Evolutionary conservation across 2,329 filamentous ascomycete species (phyloP), one percentile per base, ranked within the genome.

Genomic region (Grosmannia clavigera): DNA sequence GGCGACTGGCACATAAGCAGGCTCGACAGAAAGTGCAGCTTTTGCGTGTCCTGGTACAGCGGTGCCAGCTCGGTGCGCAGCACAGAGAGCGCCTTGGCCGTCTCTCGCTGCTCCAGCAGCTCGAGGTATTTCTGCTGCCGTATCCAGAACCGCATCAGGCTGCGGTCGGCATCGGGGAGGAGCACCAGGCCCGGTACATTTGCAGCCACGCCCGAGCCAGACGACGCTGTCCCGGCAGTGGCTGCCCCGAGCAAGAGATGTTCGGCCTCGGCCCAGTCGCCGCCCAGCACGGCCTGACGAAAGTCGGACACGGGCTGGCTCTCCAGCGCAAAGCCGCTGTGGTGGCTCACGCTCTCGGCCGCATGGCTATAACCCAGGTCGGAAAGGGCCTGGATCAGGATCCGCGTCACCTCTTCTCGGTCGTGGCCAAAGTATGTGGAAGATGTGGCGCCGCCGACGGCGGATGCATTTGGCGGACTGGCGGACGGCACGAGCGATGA

Each of bases 71-170:
- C 92, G 64, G 84, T 85, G 25, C 94, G 84, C 54, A 99, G 79
- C n/a, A 96, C 90, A 68, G 80, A 79, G 61, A 99, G 77, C 9
- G 92, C 94, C 58, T 81, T 79, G 16, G 80, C 80, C 10, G 89
- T 82, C 66, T 96, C 85, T 65, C 84, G 79, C 67, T 79, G 77
- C 71, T 97, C 92, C 52, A 99, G 75, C 10, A 96, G 76, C 74
- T 99, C 94, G 35, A 99, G 77, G 67, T 92, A 99, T 71, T 97
- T 97, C 70, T 99, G 94, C 70, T 95, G 88, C 64, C 92, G 82
- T 67, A 99, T 78, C 77, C 85, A 86, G 71, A 97, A 96, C 55
- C 86, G 81, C 87, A 99, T 92, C 58, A 87, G 79, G 65, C 86
- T 84, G 61, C 81, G 81, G 67, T 96, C 87, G 7, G 90, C 87